Base-by-base conservation (phyloP, 176 grass and related monocot genomes). In the Lolium multiflorum region DNA sequence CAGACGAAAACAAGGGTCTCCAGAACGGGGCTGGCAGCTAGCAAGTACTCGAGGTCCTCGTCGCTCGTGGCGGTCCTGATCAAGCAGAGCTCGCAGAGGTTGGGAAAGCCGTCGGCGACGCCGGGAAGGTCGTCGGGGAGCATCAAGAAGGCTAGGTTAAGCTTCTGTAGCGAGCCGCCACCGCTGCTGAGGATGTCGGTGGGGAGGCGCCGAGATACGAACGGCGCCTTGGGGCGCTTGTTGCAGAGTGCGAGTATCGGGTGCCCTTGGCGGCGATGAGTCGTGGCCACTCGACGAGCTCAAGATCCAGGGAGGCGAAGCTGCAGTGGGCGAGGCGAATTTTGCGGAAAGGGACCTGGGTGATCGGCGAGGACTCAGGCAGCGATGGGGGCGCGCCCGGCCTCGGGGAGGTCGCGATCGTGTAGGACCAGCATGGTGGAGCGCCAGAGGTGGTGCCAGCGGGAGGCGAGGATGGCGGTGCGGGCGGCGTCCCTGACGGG, bases 81-180 rank as follows among this genome's bases (percentile, higher is more conserved):
- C 13, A 89, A 20, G 49, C 9, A 51, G 25, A 89, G 48, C 83
- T 69, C 37, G 7, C 11, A 12, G 13, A 81, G 88, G 8, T 68
- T 37, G 22, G 82, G 82, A 37, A 68, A 85, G 24, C 43, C 43
- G 43, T 16, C 48, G 10, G 41, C 11, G 6, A 35, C 37, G 57
- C 17, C 7, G 3, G 26, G 63, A 24, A 67, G 65, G 65, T 68
- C 50, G 24, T 37, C 67, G 17, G 16, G 65, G 65, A 68, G 17
- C 65, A 16, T 69, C 35, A 28, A 69, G 7, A 10, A 39, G 65
- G 16, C 35, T 8, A 39, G 31, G 3, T 31, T 9, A 35, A 69
- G 28, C 25, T 7, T 3, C 16, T 41, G 16, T 15, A 69, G 65
- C 65, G 65, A 39, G 65, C n/a, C n/a, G n/a, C n/a, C n/a, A n/a